Evolutionary conservation across 306 rosid species (phyloP).

Genomic region (Betula pendula): DNA sequence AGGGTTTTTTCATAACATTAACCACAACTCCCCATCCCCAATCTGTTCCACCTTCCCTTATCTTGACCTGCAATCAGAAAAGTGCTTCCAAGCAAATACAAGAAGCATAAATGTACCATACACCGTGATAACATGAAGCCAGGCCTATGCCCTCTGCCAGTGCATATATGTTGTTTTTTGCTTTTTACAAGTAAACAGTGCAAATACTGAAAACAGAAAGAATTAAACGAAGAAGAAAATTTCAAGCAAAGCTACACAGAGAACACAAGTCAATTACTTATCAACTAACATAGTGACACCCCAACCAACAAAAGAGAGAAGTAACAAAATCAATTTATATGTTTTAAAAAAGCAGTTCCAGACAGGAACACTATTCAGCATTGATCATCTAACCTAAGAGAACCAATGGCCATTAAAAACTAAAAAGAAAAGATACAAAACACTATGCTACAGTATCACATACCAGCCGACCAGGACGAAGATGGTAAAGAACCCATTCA

Average conservation of each 20-base stretch:
- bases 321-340: not conserved
- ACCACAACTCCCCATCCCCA: slow-evolving; percentile 99
- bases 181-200: not conserved
- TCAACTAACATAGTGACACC: not conserved
- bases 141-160: not conserved
- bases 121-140: not conserved
- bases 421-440: not conserved
- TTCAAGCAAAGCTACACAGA: slow-evolving; percentile 1
- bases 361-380: not conserved
- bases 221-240: not conserved
- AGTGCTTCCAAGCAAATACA: slow-evolving; percentile 23
- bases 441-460: slow-evolving; percentile 28
- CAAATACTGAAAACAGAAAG: not conserved
- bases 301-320: not conserved
- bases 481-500: slow-evolving; percentile 77
- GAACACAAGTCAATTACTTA: not conserved
- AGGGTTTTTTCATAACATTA: slow-evolving; percentile 85
- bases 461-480: slow-evolving; percentile 98
- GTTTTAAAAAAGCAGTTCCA: not conserved
- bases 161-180: too few relatives aligned
- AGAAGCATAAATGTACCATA: not conserved
- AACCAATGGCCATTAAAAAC: not conserved
- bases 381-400: slow-evolving; percentile 6
- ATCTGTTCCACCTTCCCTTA: slow-evolving; percentile 96
- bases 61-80: slow-evolving; percentile 59